Conservation (phyloP, 768 basidiomycete genomes). For the Amanita phalloides region DNA sequence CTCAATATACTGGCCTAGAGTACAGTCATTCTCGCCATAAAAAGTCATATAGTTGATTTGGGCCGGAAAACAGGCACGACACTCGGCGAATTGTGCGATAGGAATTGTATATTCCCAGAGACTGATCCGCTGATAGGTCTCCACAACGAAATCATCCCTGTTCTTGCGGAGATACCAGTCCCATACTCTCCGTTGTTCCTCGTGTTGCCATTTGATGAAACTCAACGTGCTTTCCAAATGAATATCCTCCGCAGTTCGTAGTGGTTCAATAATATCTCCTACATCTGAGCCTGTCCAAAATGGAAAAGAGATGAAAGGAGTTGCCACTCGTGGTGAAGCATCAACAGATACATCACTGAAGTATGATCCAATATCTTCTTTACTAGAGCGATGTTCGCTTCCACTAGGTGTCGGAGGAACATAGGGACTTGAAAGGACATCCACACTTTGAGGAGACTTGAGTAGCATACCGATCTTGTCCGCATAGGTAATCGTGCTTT, state of each 20-base stretch:
- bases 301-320: slow-evolving; percentile 4
- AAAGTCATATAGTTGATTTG: slow-evolving; percentile 66
- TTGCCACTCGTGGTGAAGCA: slow-evolving; percentile 10
- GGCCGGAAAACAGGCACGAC: slow-evolving; percentile 74
- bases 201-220: slow-evolving; percentile 67
- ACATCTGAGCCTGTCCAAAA: slow-evolving; percentile 12
- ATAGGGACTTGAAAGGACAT: slow-evolving; percentile 26
- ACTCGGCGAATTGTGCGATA: slow-evolving; percentile 50
- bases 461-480: neutral
- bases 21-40: slow-evolving; percentile 88
- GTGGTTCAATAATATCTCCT: slow-evolving; percentile 28
- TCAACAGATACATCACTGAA: slow-evolving; percentile 15
- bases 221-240: slow-evolving; percentile 61
- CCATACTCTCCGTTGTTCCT: slow-evolving; percentile 86
- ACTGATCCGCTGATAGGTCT: slow-evolving; percentile 86
- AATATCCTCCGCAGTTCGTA: slow-evolving; percentile 65
- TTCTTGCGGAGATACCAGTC: slow-evolving; percentile 92
- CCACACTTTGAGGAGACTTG: slow-evolving; percentile 1
- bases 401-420: slow-evolving; percentile 28
- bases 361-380: slow-evolving; percentile 20
- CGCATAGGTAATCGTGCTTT: slow-evolving; percentile 27
- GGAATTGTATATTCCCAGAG: slow-evolving; percentile 77
- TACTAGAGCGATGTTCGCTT: slow-evolving; percentile 9
- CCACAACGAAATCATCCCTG: slow-evolving; percentile 76
- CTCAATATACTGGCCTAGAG: slow-evolving; percentile 90